Evolutionary conservation across 805 yeast genomes (phyloP), one percentile per base, ranked within the genome.

Genomic region (Yarrowia osloensis): DNA sequence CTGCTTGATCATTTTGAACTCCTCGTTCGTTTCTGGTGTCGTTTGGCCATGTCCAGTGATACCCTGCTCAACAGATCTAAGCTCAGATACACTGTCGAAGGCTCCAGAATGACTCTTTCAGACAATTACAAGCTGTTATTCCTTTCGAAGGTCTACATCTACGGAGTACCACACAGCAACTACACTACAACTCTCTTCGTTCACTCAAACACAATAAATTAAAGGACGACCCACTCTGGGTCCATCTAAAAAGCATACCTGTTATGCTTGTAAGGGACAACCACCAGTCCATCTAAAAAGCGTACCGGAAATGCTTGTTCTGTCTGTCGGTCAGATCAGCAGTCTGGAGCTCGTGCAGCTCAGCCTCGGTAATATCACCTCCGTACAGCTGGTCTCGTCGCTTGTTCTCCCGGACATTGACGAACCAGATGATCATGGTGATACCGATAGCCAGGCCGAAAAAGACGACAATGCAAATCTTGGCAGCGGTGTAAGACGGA

Each of bases 401-500:
- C 19, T 72, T 74, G 73, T 88, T 88, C 73, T 86, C 89, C 44
- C 67, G 8, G 17, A 61, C 54, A 15, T 61, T 61, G 15, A 61
- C 31, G 21, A 22, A 68, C 50, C 67, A 66, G 29, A 73, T 61
- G 24, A 62, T 26, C n/a, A 80, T 50, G 80, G 70, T 33, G 85
- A 86, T 39, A 80, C 74, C 70, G 81, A 80, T 67, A 4, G 68
- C 71, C 0, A 80, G 82, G 42, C 81, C 77, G 61, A 84, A 83
- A 7, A 87, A 81, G 78, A 68, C 88, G 76, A 70, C 87, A 85
- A 65, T 84, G 80, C 76, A 86, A 81, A 33, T 86, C 82, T 50
- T 89, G 82, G 71, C 87, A 79, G 81, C 85, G 78, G 62, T 77
- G 72, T 88, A 89, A 37, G 76, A 73, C 8, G 92, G 92, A n/a